Conservation (phyloP, 2,329 filamentous ascomycete genomes). For the Thielaviopsis punctulata region DNA sequence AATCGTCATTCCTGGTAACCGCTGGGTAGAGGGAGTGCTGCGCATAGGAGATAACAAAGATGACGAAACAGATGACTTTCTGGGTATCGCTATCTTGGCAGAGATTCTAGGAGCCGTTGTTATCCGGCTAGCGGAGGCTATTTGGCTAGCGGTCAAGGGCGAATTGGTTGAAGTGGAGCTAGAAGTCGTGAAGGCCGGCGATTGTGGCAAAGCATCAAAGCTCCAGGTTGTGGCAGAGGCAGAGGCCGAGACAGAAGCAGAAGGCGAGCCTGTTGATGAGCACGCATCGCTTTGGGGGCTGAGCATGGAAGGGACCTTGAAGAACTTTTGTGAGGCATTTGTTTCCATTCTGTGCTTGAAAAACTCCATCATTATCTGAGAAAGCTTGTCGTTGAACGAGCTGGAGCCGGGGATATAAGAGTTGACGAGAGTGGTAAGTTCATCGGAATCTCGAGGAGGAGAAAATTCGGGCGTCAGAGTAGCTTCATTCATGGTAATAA, state of each 20-base stretch:
- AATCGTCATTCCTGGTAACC: slow-evolving; percentile 47
- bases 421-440: slow-evolving; percentile 43
- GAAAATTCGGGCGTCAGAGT: slow-evolving; percentile 46
- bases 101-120: background rate
- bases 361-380: slow-evolving; percentile 41
- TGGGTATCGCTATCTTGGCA: slow-evolving; percentile 8
- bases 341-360: slow-evolving; percentile 34
- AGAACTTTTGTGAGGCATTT: slow-evolving; percentile 44
- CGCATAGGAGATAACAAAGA: background rate
- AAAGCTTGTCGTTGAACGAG: slow-evolving; percentile 40
- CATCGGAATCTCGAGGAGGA: slow-evolving; percentile 43
- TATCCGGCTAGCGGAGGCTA: background rate
- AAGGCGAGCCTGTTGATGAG: slow-evolving; percentile 28
- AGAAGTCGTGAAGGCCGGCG: background rate
- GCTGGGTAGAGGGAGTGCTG: slow-evolving; percentile 28
- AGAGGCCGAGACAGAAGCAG: slow-evolving; percentile 16
- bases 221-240: background rate
- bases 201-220: background rate
- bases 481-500: slow-evolving; percentile 36
- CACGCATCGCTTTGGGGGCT: slow-evolving; percentile 19
- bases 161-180: background rate
- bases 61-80: background rate
- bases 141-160: slow-evolving; percentile 4
- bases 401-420: slow-evolving; percentile 36
- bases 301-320: slow-evolving; percentile 26